phyloP scores from a whole-genome alignment of 1,139 yeast genomes.

The Lodderomyces beijingensis region DNA sequence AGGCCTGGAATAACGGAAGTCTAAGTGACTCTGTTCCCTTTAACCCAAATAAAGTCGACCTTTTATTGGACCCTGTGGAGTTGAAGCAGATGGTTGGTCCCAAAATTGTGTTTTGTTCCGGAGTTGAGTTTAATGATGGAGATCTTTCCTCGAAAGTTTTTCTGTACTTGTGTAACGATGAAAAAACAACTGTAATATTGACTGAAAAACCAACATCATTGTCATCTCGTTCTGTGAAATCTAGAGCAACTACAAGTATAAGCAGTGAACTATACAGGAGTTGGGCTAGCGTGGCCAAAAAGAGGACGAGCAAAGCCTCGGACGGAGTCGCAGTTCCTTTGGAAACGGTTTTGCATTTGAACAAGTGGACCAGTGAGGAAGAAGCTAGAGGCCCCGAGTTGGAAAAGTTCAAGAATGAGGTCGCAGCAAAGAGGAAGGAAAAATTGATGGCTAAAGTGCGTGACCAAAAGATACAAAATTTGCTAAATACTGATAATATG shows the following conservation, averaged over 20 bases:
- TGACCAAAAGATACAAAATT: conserved; percentile 52
- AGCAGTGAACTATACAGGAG: conserved; percentile 42
- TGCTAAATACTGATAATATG: conserved; percentile 42
- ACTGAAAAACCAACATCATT: conserved; percentile 53
- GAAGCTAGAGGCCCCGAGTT: conserved; percentile 49
- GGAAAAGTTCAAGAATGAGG: conserved; percentile 39
- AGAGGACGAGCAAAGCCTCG: conserved; percentile 37
- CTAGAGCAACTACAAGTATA: conserved; percentile 11
- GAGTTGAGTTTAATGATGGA: conserved; percentile 63
- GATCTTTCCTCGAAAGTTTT: conserved; percentile 58
- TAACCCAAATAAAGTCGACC: conserved; percentile 59
- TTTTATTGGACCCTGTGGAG: conserved; percentile 55
- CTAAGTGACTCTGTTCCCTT: conserved; percentile 52
- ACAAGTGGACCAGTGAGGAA: conserved; percentile 43
- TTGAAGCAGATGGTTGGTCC: conserved; percentile 59
- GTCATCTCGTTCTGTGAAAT: neutral
- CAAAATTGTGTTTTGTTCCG: conserved; percentile 78
- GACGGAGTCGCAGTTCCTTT: conserved; percentile 60
- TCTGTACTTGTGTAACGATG: conserved; percentile 55
- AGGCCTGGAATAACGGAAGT: conserved; percentile 55
- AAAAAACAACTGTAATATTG: conserved; percentile 63
- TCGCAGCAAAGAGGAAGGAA: conserved; percentile 42
- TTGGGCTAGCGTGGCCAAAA: conserved; percentile 50
- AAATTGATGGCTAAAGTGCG: conserved; percentile 50
- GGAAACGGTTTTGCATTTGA: conserved; percentile 32